phyloP scores from a whole-genome alignment of 106 monocot genomes.

The Platanthera guangdongensis region DNA sequence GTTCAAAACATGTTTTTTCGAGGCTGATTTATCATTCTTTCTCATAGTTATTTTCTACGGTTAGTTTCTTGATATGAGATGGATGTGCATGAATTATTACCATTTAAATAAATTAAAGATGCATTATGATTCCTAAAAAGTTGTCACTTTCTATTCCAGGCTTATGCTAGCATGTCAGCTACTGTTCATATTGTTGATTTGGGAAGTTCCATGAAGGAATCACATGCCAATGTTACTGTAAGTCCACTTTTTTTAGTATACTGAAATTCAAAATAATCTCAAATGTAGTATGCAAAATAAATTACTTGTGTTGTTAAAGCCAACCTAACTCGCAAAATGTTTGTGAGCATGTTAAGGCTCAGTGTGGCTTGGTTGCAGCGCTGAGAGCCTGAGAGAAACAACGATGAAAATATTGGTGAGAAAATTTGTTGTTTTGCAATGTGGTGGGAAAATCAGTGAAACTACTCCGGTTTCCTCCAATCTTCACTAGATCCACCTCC shows the following conservation, averaged over 20 bases:
- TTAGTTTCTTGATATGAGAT: background rate
- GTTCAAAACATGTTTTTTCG: background rate
- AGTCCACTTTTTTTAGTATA: slow-evolving; percentile 10
- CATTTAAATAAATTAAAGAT: background rate
- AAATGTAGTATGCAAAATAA: background rate
- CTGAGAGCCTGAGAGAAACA: too few relatives aligned
- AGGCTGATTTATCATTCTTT: background rate
- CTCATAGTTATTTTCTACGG: background rate
- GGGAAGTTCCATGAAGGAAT: slow-evolving; percentile 31
- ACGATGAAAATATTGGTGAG: too few relatives aligned
- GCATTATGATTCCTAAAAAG: background rate
- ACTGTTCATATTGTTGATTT: slow-evolving; percentile 76
- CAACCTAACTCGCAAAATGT: too few relatives aligned
- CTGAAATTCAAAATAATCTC: background rate
- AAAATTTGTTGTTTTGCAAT: too few relatives aligned
- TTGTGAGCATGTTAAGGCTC: too few relatives aligned
- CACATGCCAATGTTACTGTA: slow-evolving; percentile 84
- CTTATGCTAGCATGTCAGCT: slow-evolving; percentile 72
- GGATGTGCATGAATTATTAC: background rate
- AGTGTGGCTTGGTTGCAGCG: too few relatives aligned
- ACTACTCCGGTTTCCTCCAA: too few relatives aligned
- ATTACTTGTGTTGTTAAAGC: too few relatives aligned
- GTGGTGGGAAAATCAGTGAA: too few relatives aligned
- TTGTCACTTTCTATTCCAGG: slow-evolving; percentile 36
- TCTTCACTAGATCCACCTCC: too few relatives aligned